These are phyloP conservation scores for Candida coquimbonensis DNA, from an alignment of 805 yeast genomes.

Conservation along the genomic window DNA sequence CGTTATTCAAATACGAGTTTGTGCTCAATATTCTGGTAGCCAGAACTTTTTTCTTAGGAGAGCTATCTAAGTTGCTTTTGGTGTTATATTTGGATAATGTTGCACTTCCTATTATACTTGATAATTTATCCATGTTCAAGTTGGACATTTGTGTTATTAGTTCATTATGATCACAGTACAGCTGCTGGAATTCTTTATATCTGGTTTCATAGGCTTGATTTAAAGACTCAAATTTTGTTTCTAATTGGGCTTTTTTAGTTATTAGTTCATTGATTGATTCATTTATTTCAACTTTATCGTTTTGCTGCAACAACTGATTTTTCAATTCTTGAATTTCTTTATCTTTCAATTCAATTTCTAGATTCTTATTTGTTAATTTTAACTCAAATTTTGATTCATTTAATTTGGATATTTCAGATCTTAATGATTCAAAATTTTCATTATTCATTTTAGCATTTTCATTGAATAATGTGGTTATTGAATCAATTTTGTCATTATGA, in stretches of 20 bases:
- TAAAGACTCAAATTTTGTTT: constrained; percentile 17
- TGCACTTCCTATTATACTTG: constrained; percentile 19
- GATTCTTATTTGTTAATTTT: constrained; percentile 3
- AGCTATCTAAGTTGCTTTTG: background rate
- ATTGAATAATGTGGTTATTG: background rate
- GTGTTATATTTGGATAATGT: constrained; percentile 9
- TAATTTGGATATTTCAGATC: background rate
- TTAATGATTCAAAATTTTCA: background rate
- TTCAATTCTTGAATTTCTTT: constrained; percentile 13
- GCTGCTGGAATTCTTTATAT: constrained; percentile 21
- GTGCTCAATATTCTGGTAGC: constrained; percentile 21
- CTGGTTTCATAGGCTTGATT: constrained; percentile 20
- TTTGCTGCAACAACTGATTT: constrained; percentile 6
- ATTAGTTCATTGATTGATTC: constrained; percentile 12
- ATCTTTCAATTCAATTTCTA: constrained; percentile 13
- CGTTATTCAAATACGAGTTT: constrained; percentile 20
- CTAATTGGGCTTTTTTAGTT: constrained; percentile 14
- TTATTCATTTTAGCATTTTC: background rate
- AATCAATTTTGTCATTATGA: background rate
- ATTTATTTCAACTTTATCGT: background rate
- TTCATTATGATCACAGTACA: constrained; percentile 23
- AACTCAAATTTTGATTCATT: background rate
- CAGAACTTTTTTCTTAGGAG: constrained; percentile 1
- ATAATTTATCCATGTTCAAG: constrained; percentile 24
- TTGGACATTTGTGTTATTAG: constrained; percentile 21